phyloP scores from a whole-genome alignment of 208 protist species.

The Acanthamoeba triangularis region DNA sequence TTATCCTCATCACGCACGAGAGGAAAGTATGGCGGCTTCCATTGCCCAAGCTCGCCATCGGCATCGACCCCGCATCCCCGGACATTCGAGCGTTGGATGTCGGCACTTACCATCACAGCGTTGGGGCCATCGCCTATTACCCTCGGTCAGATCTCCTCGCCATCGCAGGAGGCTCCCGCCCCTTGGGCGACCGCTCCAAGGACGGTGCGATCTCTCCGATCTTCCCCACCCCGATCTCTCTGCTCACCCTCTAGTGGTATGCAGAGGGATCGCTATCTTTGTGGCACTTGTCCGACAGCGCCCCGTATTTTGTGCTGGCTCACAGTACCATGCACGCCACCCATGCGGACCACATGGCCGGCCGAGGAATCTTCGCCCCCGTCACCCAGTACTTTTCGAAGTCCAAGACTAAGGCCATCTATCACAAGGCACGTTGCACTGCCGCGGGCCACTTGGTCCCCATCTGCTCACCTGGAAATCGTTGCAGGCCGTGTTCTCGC shows the following conservation, averaged over 20 bases:
- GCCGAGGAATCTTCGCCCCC: background rate
- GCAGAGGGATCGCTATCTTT: constrained; percentile 57
- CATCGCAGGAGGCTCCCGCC: background rate
- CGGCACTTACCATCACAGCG: background rate
- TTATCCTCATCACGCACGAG: constrained; percentile 61
- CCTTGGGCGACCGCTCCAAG: background rate
- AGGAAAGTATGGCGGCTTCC: constrained; percentile 7
- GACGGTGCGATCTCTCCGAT: background rate
- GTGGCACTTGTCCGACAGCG: constrained; percentile 7
- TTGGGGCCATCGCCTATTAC: constrained; percentile 13
- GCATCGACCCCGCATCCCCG: background rate
- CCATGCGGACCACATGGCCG: background rate
- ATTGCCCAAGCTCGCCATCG: constrained; percentile 47
- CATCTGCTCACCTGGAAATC: background rate
- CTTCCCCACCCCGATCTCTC: background rate
- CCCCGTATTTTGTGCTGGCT: background rate
- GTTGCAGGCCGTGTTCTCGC: constrained; percentile 22
- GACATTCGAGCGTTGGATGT: constrained; percentile 28
- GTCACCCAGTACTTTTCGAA: background rate
- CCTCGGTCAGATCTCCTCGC: constrained; percentile 8
- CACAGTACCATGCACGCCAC: background rate
- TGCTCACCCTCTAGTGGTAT: background rate
- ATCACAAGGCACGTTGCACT: background rate
- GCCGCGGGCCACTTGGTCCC: too few relatives aligned
- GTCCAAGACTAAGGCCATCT: constrained; percentile 16